Conservation (phyloP, 2,329 filamentous ascomycete species). For the Fusarium scirpi region DNA sequence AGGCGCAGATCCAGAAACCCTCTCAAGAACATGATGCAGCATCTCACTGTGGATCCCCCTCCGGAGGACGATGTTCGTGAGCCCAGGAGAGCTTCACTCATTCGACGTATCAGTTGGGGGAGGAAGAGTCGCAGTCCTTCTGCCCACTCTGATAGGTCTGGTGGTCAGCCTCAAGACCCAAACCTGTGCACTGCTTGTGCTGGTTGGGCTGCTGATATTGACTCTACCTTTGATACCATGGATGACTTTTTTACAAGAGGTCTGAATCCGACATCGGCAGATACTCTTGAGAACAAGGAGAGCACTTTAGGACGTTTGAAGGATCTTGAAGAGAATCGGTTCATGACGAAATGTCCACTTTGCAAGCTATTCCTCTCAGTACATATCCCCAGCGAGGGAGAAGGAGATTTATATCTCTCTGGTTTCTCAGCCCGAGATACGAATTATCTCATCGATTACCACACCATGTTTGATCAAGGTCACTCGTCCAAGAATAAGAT, state of each 20-base stretch:
- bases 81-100: constrained; percentile 49
- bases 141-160: constrained; percentile 50
- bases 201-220: constrained; percentile 51
- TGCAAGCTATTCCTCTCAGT: constrained; percentile 53
- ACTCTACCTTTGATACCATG: constrained; percentile 50
- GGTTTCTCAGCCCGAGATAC: constrained; percentile 53
- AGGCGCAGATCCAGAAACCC: constrained; percentile 53
- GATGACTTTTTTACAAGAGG: constrained; percentile 48
- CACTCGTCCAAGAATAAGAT: constrained; percentile 48
- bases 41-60: constrained; percentile 52
- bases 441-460: constrained; percentile 51
- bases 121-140: constrained; percentile 53
- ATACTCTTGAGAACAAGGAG: constrained; percentile 51
- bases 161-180: constrained; percentile 47
- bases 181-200: constrained; percentile 50
- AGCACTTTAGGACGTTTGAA: constrained; percentile 46
- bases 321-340: constrained; percentile 50
- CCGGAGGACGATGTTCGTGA: constrained; percentile 46
- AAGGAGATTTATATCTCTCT: constrained; percentile 49
- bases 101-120: constrained; percentile 52
- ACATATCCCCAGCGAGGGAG: constrained; percentile 49
- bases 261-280: constrained; percentile 47
- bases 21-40: constrained; percentile 54
- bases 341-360: constrained; percentile 51
- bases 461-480: constrained; percentile 49